These are phyloP conservation scores for Lactarius akahatsu DNA, from an alignment of 768 basidiomycete species.

Conservation along the genomic window DNA sequence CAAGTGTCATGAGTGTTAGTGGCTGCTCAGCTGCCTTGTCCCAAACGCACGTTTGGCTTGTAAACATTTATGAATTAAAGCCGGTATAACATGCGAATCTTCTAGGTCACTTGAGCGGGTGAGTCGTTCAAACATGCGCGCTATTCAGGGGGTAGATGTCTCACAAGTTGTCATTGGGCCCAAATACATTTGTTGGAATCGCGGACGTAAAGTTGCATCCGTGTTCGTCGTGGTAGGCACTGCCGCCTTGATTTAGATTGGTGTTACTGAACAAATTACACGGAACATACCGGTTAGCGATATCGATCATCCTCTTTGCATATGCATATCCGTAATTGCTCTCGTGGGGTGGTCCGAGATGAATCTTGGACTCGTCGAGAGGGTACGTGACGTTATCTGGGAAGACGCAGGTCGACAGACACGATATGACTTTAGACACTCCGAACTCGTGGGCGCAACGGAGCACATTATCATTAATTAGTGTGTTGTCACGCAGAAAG, in stretches of 20 bases:
- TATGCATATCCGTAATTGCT: constrained; percentile 98
- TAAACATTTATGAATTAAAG: constrained; percentile 89
- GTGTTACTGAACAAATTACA: not conserved
- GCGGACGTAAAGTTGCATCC: constrained; percentile 95
- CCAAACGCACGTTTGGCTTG: constrained; percentile 74
- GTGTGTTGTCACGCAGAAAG: constrained; percentile 90
- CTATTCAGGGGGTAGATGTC: constrained; percentile 27
- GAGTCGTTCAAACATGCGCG: not conserved
- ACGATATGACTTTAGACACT: constrained; percentile 83
- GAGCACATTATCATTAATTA: constrained; percentile 95
- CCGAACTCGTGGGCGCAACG: constrained; percentile 66
- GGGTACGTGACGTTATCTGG: constrained; percentile 95
- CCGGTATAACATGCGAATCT: constrained; percentile 92
- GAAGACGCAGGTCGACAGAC: constrained; percentile 96
- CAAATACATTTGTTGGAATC: constrained; percentile 98
- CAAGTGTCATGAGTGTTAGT: constrained; percentile 36
- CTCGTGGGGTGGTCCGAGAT: constrained; percentile 86
- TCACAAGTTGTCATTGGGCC: constrained; percentile 91
- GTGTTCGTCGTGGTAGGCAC: constrained; percentile 94
- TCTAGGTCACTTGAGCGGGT: constrained; percentile 67
- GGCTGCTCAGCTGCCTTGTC: not conserved
- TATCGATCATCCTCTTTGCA: constrained; percentile 93
- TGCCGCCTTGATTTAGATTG: constrained; percentile 33
- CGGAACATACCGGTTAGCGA: constrained; percentile 80
- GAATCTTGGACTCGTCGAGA: constrained; percentile 89